phyloP scores from a whole-genome alignment of 495 filamentous ascomycete genomes.

The Penicillium turbatum region DNA sequence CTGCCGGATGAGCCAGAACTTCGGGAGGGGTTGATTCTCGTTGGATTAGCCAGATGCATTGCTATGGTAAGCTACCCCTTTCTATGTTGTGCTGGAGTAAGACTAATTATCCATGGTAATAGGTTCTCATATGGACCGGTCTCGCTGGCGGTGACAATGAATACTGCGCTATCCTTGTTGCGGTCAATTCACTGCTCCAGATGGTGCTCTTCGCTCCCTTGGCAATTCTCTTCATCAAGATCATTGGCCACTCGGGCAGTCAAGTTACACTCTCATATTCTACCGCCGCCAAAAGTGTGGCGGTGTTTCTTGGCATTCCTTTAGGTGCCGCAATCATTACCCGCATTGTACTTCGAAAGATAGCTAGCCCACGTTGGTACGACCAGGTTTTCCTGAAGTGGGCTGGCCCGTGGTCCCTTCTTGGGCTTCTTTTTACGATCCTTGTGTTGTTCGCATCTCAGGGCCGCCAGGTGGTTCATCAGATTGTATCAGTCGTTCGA shows the following conservation, averaged over 20 bases:
- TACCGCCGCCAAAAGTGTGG: slow-evolving; percentile 73
- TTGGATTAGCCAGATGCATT: slow-evolving; percentile 74
- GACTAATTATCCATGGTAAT: background rate
- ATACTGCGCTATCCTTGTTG: slow-evolving; percentile 89
- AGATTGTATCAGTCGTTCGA: slow-evolving; percentile 75
- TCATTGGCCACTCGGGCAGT: slow-evolving; percentile 55
- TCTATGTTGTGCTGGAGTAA: too few species aligned
- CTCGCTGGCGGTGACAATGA: slow-evolving; percentile 74
- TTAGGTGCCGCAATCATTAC: slow-evolving; percentile 75
- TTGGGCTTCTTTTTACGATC: slow-evolving; percentile 84
- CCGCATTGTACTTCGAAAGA: slow-evolving; percentile 55
- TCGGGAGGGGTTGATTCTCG: slow-evolving; percentile 70
- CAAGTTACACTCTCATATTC: slow-evolving; percentile 55
- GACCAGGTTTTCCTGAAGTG: slow-evolving; percentile 63
- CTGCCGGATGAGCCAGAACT: slow-evolving; percentile 66
- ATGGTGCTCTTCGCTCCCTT: slow-evolving; percentile 83
- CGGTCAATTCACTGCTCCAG: slow-evolving; percentile 80
- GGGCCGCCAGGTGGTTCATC: slow-evolving; percentile 71
- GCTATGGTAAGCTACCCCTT: slow-evolving; percentile 59
- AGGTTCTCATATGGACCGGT: slow-evolving; percentile 75
- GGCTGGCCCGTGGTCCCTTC: slow-evolving; percentile 67
- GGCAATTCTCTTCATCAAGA: slow-evolving; percentile 69
- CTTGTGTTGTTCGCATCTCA: slow-evolving; percentile 81
- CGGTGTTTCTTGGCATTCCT: slow-evolving; percentile 81
- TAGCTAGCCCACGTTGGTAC: slow-evolving; percentile 60